These are phyloP conservation scores for Podospora pseudopauciseta DNA, from an alignment of 495 filamentous ascomycete species.

Conservation along the genomic window DNA sequence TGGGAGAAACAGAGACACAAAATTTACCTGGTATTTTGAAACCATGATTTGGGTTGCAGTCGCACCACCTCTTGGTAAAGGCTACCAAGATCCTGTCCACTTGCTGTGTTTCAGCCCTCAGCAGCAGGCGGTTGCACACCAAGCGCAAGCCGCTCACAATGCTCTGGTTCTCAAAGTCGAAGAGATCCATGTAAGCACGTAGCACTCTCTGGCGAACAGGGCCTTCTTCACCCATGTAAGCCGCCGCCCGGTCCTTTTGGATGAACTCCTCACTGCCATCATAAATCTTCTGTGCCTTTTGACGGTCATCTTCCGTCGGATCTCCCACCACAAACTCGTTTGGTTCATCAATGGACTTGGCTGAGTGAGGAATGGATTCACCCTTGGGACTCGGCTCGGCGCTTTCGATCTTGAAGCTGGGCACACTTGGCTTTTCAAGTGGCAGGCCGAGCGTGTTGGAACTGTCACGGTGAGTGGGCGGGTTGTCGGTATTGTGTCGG, in stretches of 20 bases:
- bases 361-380: slow-evolving; percentile 24
- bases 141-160: slow-evolving; percentile 74
- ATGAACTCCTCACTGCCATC: slow-evolving; percentile 81
- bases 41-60: slow-evolving; percentile 89
- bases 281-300: slow-evolving; percentile 76
- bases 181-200: slow-evolving; percentile 87
- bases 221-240: slow-evolving; percentile 82
- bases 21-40: slow-evolving; percentile 81
- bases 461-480: slow-evolving; percentile 22
- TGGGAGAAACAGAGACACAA: not conserved
- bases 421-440: slow-evolving; percentile 46
- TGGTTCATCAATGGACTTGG: slow-evolving; percentile 48
- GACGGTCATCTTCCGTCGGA: slow-evolving; percentile 62
- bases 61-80: slow-evolving; percentile 85
- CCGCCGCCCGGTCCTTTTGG: slow-evolving; percentile 70
- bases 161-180: slow-evolving; percentile 79
- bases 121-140: slow-evolving; percentile 75
- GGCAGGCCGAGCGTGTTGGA: slow-evolving; percentile 39
- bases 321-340: slow-evolving; percentile 41
- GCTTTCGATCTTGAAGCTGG: slow-evolving; percentile 34
- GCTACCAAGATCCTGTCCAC: slow-evolving; percentile 89
- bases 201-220: slow-evolving; percentile 62
- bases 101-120: slow-evolving; percentile 94
- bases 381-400: slow-evolving; percentile 30
- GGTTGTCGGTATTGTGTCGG: slow-evolving; percentile 17